phyloP scores from a whole-genome alignment of 148 eudicot species.

The Vaccinium macrocarpon region DNA sequence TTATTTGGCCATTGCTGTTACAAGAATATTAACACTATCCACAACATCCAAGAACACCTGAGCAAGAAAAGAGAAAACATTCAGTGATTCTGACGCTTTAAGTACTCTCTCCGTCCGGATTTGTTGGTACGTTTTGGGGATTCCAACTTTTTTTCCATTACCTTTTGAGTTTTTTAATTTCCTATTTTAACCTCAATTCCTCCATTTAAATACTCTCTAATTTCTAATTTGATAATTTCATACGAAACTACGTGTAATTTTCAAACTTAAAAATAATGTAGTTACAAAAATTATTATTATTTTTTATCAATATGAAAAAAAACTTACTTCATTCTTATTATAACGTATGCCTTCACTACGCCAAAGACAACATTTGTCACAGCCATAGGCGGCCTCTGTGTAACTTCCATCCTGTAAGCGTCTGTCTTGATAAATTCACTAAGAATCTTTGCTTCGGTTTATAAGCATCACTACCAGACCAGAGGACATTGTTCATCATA shows the following conservation, averaged over 20 bases:
- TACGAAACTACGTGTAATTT: no score
- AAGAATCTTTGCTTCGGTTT: constrained; percentile 94
- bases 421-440: constrained; percentile 92
- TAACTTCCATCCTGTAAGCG: constrained; percentile 94
- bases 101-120: no score
- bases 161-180: no score
- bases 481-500: background rate
- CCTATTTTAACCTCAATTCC: no score
- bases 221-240: no score
- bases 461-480: background rate
- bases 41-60: constrained; percentile 97
- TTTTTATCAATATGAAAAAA: no score
- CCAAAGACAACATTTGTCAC: constrained; percentile 99
- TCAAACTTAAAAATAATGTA: no score
- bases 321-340: constrained; percentile 84
- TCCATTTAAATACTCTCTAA: no score
- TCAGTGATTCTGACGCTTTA: background rate
- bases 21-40: constrained; percentile 94
- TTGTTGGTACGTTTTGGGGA: no score
- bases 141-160: no score
- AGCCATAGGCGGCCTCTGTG: constrained; percentile 99
- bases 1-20: constrained; percentile 94
- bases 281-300: no score
- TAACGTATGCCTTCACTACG: constrained; percentile 94
- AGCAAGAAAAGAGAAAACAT: constrained; percentile 15